Conservation (phyloP, 2,329 filamentous ascomycete species). For the Diplodia intermedia region DNA sequence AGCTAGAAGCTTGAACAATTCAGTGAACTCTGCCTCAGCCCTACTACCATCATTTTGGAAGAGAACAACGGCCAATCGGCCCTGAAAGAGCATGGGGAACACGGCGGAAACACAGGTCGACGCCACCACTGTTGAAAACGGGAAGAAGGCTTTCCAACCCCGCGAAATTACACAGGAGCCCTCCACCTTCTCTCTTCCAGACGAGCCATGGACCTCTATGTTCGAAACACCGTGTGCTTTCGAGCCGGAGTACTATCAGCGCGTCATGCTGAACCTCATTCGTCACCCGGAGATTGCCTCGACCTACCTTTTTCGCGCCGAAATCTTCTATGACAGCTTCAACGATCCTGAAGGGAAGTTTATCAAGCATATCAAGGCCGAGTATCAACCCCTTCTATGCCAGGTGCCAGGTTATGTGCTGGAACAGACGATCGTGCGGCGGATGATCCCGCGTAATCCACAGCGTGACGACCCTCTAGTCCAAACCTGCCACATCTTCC, state of each 20-base stretch:
- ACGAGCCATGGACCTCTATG: conserved; percentile 47
- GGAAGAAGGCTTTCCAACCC: conserved; percentile 41
- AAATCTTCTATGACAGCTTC: conserved; percentile 68
- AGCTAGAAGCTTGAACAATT: background rate
- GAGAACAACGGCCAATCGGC: background rate
- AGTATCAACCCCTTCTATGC: conserved; percentile 43
- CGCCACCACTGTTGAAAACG: background rate
- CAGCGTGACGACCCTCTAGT: conserved; percentile 75
- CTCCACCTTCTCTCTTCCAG: conserved; percentile 38
- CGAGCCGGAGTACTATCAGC: conserved; percentile 65
- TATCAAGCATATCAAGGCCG: conserved; percentile 57
- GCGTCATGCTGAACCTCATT: conserved; percentile 76
- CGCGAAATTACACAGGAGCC: conserved; percentile 41
- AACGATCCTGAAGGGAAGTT: conserved; percentile 49
- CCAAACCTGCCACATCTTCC: conserved; percentile 82
- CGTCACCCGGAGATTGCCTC: conserved; percentile 82
- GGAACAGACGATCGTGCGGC: conserved; percentile 73
- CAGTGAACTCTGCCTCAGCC: background rate
- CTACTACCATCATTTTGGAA: background rate
- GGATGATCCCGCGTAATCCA: conserved; percentile 81
- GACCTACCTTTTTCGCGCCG: conserved; percentile 77
- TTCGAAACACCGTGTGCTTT: conserved; percentile 64
- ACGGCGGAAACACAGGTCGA: background rate
- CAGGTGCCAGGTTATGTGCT: conserved; percentile 50
- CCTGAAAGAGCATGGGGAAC: conserved; percentile 19